Conservation (phyloP, 2,329 filamentous ascomycete species). For the Penicillium digitatum region DNA sequence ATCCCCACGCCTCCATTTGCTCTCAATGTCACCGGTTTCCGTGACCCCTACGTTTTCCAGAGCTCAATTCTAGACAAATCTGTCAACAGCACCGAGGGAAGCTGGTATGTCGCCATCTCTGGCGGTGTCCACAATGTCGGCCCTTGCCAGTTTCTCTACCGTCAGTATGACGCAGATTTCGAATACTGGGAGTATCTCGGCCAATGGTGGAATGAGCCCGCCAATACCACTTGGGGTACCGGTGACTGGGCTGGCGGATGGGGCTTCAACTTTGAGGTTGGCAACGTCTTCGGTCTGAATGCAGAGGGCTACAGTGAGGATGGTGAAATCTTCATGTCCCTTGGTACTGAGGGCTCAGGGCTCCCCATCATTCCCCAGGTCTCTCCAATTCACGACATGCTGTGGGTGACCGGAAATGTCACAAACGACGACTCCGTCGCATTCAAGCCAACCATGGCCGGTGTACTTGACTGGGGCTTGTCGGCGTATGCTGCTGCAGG, state of each 20-base stretch:
- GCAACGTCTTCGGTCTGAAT: slow-evolving; percentile 15
- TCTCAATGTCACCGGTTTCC: slow-evolving; percentile 19
- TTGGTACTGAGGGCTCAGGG: slow-evolving; percentile 17
- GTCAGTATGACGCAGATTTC: slow-evolving; percentile 14
- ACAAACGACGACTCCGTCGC: slow-evolving; percentile 4
- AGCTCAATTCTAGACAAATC: slow-evolving; percentile 11
- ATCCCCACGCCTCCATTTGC: slow-evolving; percentile 30
- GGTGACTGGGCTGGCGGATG: slow-evolving; percentile 20
- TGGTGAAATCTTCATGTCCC: slow-evolving; percentile 15
- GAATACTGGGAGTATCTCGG: slow-evolving; percentile 22
- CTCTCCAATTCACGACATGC: slow-evolving; percentile 18
- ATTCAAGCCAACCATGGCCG: slow-evolving; percentile 19
- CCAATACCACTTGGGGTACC: slow-evolving; percentile 19
- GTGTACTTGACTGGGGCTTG: slow-evolving; percentile 20
- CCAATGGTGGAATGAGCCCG: slow-evolving; percentile 19
- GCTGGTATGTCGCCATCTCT: slow-evolving; percentile 21
- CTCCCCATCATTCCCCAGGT: slow-evolving; percentile 10
- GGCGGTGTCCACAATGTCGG: slow-evolving; percentile 17
- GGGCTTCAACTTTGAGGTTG: slow-evolving; percentile 22
- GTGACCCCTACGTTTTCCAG: slow-evolving; percentile 20
- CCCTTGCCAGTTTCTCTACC: slow-evolving; percentile 18
- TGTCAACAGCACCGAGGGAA: slow-evolving; percentile 4
- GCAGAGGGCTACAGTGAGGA: slow-evolving; percentile 15
- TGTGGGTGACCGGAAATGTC: slow-evolving; percentile 16
- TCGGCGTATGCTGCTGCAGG: slow-evolving; percentile 18